These are phyloP conservation scores for Tetrahymena malaccensis DNA, from an alignment of 73 alveolate species.

Conservation along the genomic window DNA sequence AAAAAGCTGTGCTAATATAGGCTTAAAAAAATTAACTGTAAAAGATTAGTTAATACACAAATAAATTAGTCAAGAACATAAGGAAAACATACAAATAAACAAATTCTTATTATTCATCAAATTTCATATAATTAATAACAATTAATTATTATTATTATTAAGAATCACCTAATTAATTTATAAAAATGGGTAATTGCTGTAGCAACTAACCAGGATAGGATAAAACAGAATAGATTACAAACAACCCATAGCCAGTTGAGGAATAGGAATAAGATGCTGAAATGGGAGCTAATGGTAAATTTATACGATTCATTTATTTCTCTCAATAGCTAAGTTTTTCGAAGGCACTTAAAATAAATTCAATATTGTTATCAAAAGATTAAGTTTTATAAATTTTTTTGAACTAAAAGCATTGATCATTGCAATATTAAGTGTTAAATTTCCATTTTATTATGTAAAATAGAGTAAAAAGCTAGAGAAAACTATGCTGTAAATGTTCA, in stretches of 20 bases:
- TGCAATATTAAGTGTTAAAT: background rate
- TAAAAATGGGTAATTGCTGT: background rate
- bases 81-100: background rate
- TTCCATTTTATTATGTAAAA: background rate
- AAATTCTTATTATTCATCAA: background rate
- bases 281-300: background rate
- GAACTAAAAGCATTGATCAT: background rate
- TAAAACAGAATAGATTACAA: background rate
- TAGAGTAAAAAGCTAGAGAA: background rate
- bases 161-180: background rate
- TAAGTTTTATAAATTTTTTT: too few relatives aligned
- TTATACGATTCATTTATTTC: background rate
- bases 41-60: background rate
- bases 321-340: background rate
- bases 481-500: background rate
- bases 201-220: background rate
- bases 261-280: background rate
- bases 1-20: background rate
- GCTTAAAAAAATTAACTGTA: background rate
- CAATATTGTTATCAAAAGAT: too few relatives aligned
- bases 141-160: too few relatives aligned
- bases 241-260: background rate
- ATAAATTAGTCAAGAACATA: background rate
- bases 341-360: background rate
- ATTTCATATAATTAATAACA: background rate